Percentiles rank a stretch among this genome's conserved stretches.
phyloP scores from a whole-genome alignment of 2,329 filamentous ascomycete genomes.

The Alternaria viburni region DNA sequence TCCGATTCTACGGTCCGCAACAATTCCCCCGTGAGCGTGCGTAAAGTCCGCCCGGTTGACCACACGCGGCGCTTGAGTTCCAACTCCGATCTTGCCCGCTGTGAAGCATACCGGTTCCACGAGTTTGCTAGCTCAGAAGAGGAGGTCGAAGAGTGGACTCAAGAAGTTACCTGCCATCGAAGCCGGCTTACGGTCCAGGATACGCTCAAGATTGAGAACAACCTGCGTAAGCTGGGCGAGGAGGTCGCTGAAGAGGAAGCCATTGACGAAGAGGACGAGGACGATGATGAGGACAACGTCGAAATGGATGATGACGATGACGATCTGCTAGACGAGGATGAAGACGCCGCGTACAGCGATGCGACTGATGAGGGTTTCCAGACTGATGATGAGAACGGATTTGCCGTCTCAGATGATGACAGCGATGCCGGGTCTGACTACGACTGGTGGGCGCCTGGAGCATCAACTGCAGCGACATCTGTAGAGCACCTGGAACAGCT shows the following conservation, averaged over 20 bases:
- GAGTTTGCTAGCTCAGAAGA: constrained; percentile 89
- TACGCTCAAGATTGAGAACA: constrained; percentile 87
- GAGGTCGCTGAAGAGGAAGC: constrained; percentile 88
- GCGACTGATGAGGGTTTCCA: constrained; percentile 73
- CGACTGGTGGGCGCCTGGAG: constrained; percentile 66
- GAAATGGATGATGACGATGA: constrained; percentile 46
- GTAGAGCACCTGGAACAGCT: constrained; percentile 56
- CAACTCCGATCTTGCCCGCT: constrained; percentile 54
- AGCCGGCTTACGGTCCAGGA: constrained; percentile 86
- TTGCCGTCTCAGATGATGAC: constrained; percentile 72
- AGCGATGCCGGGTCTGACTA: constrained; percentile 69
- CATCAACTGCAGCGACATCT: constrained; percentile 61
- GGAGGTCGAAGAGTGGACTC: constrained; percentile 91
- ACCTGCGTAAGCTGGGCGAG: constrained; percentile 81
- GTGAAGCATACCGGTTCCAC: constrained; percentile 73
- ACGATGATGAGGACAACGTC: constrained; percentile 54
- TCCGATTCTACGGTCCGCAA: constrained; percentile 60
- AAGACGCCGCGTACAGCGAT: constrained; percentile 48
- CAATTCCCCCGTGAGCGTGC: constrained; percentile 53
- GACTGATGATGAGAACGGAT: constrained; percentile 78
- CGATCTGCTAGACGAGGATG: constrained; percentile 57
- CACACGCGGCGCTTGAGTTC: constrained; percentile 45
- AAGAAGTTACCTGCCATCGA: constrained; percentile 67
- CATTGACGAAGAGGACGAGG: constrained; percentile 60
- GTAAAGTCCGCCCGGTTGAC: constrained; percentile 45